Base-by-base conservation (phyloP, 805 yeast species). In the Metschnikowia chrysomelidarum region DNA sequence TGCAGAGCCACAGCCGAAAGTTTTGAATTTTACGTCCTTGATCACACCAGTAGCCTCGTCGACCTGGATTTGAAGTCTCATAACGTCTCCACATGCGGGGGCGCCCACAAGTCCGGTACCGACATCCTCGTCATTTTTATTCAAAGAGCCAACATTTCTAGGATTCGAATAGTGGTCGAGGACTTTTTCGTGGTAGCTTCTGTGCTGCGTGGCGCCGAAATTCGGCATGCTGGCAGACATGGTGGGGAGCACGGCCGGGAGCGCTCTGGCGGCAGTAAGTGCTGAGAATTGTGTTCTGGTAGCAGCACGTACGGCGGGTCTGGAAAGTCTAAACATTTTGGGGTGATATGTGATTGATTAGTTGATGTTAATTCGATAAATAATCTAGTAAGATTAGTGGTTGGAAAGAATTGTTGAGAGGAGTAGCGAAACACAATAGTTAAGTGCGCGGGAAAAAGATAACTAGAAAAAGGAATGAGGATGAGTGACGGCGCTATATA, bases 91-190 rank as follows among this genome's bases (percentile, higher is more conserved):
- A 68, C 98, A 93, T 0, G 98, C 98, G 36, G 98, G 98, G 0
- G 98, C 98, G 38, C 98, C 98, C 11, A 93, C 98, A 28, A 93
- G 73, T 1, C 98, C 98, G 1, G 98, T 93, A 27, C 98, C 98
- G 9, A 93, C 97, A 49, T 80, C 76, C 12, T 65, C 54, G 40
- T 77, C 75, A 36, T 71, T 73, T 64, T 89, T 88, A 64, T 89
- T 87, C 62, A 93, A 67, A 5, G 96, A 76, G 12, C 98, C 98
- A 18, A 93, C 98, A 57, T 93, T 93, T 63, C 98, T 78, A 43
- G 98, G 98, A 67, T 91, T 89, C 54, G 86, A 80, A 64, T 93
- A 93, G 60, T 93, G 98, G 59, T 93, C 98, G 51, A 91, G 82
- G 35, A 91, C 97, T 59, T 87, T 88, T 43, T 87, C 88, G 56